A percentile compares a stretch with the other conserved stretches of the same genome.
Conservation (phyloP, 768 basidiomycete species). For the Lentinula edodes region DNA sequence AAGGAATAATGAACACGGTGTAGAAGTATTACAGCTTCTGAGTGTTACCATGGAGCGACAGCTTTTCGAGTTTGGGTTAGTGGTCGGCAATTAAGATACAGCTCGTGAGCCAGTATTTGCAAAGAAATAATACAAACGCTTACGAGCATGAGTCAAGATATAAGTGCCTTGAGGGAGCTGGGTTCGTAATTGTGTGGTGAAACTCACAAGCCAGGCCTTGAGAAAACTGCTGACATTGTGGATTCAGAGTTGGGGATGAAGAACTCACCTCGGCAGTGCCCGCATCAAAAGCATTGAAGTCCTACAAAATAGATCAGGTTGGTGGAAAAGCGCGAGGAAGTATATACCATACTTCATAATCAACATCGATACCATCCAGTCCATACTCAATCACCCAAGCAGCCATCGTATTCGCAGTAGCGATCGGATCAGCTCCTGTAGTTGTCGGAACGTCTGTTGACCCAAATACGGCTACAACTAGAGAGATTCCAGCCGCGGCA, state of each 20-base stretch:
- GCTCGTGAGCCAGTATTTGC: too few relatives aligned
- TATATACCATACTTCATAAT: slow-evolving; percentile 46
- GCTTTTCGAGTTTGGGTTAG: slow-evolving; percentile 22
- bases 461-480: slow-evolving; percentile 55
- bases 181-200: slow-evolving; percentile 45
- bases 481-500: slow-evolving; percentile 49
- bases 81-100: neutral
- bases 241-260: neutral
- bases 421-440: slow-evolving; percentile 49
- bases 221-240: neutral
- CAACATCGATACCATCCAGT: slow-evolving; percentile 73
- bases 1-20: neutral
- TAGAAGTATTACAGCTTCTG: neutral
- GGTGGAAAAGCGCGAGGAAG: neutral
- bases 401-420: slow-evolving; percentile 59
- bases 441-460: slow-evolving; percentile 34
- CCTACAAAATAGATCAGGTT: slow-evolving; percentile 27
- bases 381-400: slow-evolving; percentile 56
- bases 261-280: slow-evolving; percentile 43
- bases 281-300: slow-evolving; percentile 54
- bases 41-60: slow-evolving; percentile 39
- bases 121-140: slow-evolving; percentile 10
- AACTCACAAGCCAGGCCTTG: slow-evolving; percentile 47
- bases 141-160: slow-evolving; percentile 54
- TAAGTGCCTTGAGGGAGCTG: slow-evolving; percentile 44